Base-by-base conservation (phyloP, 2,329 filamentous ascomycete genomes). In the Dactylellina haptotyla region DNA sequence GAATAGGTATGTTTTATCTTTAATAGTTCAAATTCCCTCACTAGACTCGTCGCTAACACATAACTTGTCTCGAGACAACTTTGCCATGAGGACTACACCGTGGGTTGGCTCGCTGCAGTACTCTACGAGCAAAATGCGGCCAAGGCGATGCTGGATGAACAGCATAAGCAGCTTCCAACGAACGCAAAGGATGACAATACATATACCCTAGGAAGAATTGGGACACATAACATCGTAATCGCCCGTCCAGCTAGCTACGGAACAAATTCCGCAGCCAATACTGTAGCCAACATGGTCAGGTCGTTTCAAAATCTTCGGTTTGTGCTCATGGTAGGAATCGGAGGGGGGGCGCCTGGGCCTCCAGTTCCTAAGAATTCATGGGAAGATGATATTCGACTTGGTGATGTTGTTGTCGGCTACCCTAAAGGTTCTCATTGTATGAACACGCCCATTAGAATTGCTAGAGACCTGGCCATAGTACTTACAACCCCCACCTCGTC, bases 241-340 rank as follows among this genome's bases (percentile, higher is more conserved):
- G 20, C 61, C 18, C 23, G 48, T 8, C 48, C 50, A 9, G 48
- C 25, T n/a, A 23, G 1, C 20, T 50, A 53, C 16, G 63, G 63
- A 2, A 67, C 51, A 10, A 51, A 58, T 26, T 16, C 51, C 8
- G 63, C 63, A n/a, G 30, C 63, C 1, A 14, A 32, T 34, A 37
- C 45, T 1, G 23, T 23, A 20, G 20, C 41, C 16, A 51, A 67
- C 23, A 67, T 67, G 63, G n/a, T 51, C 16, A 9, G 41, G 18
- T 58, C 63, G 2, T 67, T 59, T n/a, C 39, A 20, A 32, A 53
- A 51, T 51, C 2, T 67, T 8, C 18, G 45, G 1, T 58, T 67
- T 28, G 34, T 51, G 1, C 54, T 67, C n/a, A 32, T 67, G 46
- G 63, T 67, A 3, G 63, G 63, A 8, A 51, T 58, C 25, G 63